A percentile compares a stretch with the other conserved stretches of the same genome.
phyloP scores from a whole-genome alignment of 345 rosid species.

The Gossypium sturtianum region DNA sequence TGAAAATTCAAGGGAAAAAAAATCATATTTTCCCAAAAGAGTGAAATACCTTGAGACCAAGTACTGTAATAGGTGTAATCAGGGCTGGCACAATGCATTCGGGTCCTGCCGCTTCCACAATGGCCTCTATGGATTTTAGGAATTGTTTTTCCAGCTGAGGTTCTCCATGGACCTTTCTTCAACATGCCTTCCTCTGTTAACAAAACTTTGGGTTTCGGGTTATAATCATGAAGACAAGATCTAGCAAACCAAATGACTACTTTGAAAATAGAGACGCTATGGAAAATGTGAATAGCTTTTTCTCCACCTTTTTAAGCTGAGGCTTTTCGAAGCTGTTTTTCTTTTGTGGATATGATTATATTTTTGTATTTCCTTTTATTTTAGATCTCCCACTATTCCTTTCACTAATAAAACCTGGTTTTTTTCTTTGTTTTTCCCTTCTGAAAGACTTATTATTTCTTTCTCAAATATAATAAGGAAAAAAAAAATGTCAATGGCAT shows the following conservation, averaged over 20 bases:
- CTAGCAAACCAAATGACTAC: not conserved
- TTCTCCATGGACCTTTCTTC: constrained; percentile 80
- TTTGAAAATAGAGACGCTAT: not conserved
- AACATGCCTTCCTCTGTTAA: constrained; percentile 31
- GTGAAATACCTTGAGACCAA: constrained; percentile 71
- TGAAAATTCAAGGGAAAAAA: not conserved
- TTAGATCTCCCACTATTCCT: not conserved
- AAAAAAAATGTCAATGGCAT: too few relatives aligned
- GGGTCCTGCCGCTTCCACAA: constrained; percentile 87
- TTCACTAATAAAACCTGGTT: too few relatives aligned
- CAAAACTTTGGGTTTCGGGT: not conserved
- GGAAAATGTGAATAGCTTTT: not conserved
- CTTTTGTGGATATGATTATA: not conserved
- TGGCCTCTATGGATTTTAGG: constrained; percentile 77
- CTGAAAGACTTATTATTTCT: not conserved
- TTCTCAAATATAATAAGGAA: too few relatives aligned
- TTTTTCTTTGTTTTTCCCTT: not conserved
- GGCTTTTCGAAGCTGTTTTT: not conserved
- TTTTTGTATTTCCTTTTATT: not conserved
- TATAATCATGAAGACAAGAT: not conserved
- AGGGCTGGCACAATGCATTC: constrained; percentile 89
- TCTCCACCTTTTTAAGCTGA: not conserved
- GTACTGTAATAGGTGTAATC: constrained; percentile 60
- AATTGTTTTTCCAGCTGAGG: constrained; percentile 47
- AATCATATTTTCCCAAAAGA: not conserved